Evolutionary conservation across 2,329 filamentous ascomycete species (phyloP), one percentile per base, ranked within the genome.

Genomic region (Ustilaginoidea virens): DNA sequence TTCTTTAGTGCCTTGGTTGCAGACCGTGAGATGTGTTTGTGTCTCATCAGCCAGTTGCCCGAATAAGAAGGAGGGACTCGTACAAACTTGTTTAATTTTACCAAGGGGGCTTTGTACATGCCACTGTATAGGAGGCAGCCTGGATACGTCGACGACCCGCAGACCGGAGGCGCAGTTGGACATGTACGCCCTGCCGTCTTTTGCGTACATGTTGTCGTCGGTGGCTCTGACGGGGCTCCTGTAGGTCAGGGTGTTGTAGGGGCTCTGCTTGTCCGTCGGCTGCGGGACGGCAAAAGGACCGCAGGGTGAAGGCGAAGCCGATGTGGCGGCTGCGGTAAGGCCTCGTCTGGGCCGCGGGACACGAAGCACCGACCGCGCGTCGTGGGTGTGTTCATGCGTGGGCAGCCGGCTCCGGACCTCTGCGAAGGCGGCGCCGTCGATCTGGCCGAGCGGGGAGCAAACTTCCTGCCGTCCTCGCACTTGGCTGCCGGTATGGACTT

Each of bases 291-390:
- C 61, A 24, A 65, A 43, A 1, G 56, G 55, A 34, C 63, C 56
- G 37, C n/a, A 62, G 60, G 37, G 66, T 63, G 50, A 62, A 67
- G 18, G 56, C 59, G 36, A 64, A 64, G 53, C 62, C 66, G 33
- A 67, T 63, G 35, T 66, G 58, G 11, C 44, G 50, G 25, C 58
- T 61, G 9, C 46, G 41, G 32, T n/a, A 39, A 44, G 7, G 48
- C 42, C 7, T 38, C 45, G 35, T 66, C 58, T 0, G 63, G 61
- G 0, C 63, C 63, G n/a, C 52, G 51, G 44, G 66, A 67, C 25
- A 58, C 55, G n/a, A 70, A 44, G 37, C 65, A 69, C 39, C 70
- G n/a, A n/a, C n/a, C n/a, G 65, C 33, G 42, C 42, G 24, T 66
- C 62, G 41, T 67, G 63, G 13, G 64, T 60, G 39, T 68, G 67